A percentile compares a stretch with the other conserved stretches of the same genome.
Conservation (phyloP, 805 yeast genomes). For the Candida adriatica region DNA sequence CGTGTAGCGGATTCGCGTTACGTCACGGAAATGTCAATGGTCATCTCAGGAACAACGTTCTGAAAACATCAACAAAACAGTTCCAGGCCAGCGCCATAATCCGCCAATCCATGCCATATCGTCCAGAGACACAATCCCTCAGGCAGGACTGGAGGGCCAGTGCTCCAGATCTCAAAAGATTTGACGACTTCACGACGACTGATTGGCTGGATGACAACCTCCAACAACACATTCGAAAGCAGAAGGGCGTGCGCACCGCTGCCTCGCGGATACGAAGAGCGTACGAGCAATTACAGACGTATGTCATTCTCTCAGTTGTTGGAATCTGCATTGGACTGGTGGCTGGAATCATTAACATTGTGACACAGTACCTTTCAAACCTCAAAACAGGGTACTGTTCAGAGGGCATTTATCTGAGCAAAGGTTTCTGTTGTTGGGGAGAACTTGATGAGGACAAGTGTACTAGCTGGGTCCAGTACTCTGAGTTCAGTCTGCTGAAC, state of each 20-base stretch:
- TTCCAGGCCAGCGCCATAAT: too few relatives aligned
- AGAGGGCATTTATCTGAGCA: conserved; percentile 59
- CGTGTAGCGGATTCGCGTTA: too few relatives aligned
- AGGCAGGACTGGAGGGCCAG: conserved; percentile 11
- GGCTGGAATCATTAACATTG: conserved; percentile 74
- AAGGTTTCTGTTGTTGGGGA: conserved; percentile 79
- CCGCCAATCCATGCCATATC: too few relatives aligned
- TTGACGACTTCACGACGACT: conserved; percentile 56
- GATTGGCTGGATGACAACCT: conserved; percentile 66
- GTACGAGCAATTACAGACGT: conserved; percentile 27
- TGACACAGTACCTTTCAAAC: conserved; percentile 83
- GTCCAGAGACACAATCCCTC: too few relatives aligned
- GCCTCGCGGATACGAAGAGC: conserved; percentile 7
- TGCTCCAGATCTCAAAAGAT: conserved; percentile 31
- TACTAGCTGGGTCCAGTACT: conserved; percentile 65
- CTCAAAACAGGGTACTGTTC: conserved; percentile 75
- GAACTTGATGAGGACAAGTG: conserved; percentile 41
- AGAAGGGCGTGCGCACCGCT: conserved; percentile 1
- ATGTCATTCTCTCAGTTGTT: conserved; percentile 69
- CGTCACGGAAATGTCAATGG: too few relatives aligned
- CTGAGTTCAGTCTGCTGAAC: conserved; percentile 34
- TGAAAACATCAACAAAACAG: too few relatives aligned
- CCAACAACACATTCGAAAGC: conserved; percentile 33
- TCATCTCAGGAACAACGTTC: too few relatives aligned
- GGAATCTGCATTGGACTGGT: conserved; percentile 76